Percentiles rank a stretch among this genome's conserved stretches.
phyloP scores from a whole-genome alignment of 139 green algal species.

The Penium margaritaceum region DNA sequence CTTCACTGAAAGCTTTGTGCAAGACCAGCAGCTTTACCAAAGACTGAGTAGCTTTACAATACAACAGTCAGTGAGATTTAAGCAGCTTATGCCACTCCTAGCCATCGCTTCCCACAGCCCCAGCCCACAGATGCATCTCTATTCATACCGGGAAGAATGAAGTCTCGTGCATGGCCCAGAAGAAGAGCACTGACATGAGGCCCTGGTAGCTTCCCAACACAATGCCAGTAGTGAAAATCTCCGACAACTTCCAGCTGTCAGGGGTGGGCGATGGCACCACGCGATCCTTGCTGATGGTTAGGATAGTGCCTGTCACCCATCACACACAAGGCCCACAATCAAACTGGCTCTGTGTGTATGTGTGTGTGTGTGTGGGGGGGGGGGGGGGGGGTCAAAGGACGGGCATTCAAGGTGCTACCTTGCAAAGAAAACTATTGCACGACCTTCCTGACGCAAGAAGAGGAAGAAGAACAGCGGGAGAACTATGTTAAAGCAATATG shows the following conservation, averaged over 20 bases:
- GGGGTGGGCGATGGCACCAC: slow-evolving; percentile 30
- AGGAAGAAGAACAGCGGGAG: background rate
- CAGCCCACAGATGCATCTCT: background rate
- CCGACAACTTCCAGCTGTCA: slow-evolving; percentile 39
- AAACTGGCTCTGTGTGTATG: background rate
- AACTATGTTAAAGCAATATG: background rate
- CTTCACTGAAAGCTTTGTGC: background rate
- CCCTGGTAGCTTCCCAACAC: slow-evolving; percentile 35
- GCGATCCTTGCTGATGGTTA: slow-evolving; percentile 44
- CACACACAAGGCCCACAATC: background rate
- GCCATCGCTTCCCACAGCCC: background rate
- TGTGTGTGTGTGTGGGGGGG: background rate
- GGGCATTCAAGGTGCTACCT: too few relatives aligned
- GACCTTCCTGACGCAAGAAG: background rate
- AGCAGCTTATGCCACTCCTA: too few relatives aligned
- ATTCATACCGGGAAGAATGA: slow-evolving; percentile 27
- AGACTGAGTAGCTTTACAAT: background rate
- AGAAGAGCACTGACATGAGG: slow-evolving; percentile 41
- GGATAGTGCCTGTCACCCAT: slow-evolving; percentile 32
- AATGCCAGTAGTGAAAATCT: slow-evolving; percentile 36
- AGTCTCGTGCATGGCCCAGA: slow-evolving; percentile 28
- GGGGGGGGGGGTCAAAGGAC: background rate
- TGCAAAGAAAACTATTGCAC: too few relatives aligned
- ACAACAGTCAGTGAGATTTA: too few relatives aligned
- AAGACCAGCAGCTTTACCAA: background rate